phyloP scores from a whole-genome alignment of 148 eudicot genomes.

The Polygonum maritimum region DNA sequence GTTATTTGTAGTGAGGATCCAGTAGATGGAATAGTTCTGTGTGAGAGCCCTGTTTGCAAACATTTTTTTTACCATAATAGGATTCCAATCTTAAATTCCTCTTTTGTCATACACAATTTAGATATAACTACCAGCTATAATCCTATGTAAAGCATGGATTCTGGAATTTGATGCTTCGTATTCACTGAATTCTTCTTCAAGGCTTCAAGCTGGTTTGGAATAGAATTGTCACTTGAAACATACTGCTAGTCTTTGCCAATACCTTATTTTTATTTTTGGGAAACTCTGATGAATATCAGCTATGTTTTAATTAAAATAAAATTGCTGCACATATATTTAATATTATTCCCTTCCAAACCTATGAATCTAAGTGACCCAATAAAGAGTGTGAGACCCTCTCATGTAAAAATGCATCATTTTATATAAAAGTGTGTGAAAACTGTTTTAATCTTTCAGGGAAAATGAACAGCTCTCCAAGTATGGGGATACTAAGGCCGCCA shows the following conservation, averaged over 20 bases:
- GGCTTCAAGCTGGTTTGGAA: background rate
- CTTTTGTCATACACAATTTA: background rate
- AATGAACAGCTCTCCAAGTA: constrained; percentile 31
- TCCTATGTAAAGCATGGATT: background rate
- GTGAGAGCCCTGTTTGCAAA: background rate
- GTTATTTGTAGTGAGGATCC: background rate
- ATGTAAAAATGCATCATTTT: background rate
- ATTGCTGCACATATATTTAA: background rate
- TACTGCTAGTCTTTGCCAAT: background rate
- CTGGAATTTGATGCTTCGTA: background rate
- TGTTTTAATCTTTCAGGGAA: constrained; percentile 25
- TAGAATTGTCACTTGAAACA: background rate
- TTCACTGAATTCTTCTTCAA: background rate
- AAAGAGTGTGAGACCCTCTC: background rate
- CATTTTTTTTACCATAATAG: background rate
- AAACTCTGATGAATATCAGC: background rate
- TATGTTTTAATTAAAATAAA: background rate
- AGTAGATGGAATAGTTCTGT: background rate
- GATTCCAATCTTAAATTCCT: background rate
- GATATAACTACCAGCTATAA: background rate
- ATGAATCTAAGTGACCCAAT: background rate
- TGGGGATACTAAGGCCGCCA: constrained; percentile 32
- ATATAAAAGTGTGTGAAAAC: background rate
- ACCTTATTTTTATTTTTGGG: background rate
- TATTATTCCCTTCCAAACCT: background rate